Evolutionary conservation across 1,284 basidiomycete species (phyloP).

Genomic region (Moniliophthora roreri): DNA sequence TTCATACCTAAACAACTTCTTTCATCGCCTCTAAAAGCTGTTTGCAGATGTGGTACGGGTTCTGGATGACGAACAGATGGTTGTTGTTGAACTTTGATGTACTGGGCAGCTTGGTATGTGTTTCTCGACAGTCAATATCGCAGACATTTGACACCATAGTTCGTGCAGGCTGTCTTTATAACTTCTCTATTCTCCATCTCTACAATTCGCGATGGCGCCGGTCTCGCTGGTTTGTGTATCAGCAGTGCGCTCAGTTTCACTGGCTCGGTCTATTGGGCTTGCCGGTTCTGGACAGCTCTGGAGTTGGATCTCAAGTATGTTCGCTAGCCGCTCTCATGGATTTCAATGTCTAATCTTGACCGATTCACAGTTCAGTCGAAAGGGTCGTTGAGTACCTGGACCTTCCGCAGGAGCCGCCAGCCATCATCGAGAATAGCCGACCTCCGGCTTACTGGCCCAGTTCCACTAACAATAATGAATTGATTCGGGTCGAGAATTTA

Average conservation of each 20-base stretch:
- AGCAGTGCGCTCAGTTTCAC: slow-evolving; percentile 73
- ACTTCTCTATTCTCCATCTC: slow-evolving; percentile 78
- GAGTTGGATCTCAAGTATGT: slow-evolving; percentile 68
- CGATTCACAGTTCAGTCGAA: slow-evolving; percentile 68
- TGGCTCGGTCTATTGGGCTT: slow-evolving; percentile 65
- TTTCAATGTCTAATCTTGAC: background rate
- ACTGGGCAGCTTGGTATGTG: slow-evolving; percentile 49
- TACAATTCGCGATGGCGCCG: slow-evolving; percentile 56
- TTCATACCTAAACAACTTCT: background rate
- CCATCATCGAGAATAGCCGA: slow-evolving; percentile 62
- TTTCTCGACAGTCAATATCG: background rate
- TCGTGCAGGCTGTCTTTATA: slow-evolving; percentile 46
- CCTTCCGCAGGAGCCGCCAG: slow-evolving; percentile 83
- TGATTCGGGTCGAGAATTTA: slow-evolving; percentile 70
- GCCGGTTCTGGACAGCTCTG: slow-evolving; percentile 56
- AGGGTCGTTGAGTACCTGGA: slow-evolving; percentile 87
- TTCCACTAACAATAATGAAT: slow-evolving; percentile 49
- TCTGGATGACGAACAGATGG: slow-evolving; percentile 85
- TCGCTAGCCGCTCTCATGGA: slow-evolving; percentile 1
- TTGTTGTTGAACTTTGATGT: slow-evolving; percentile 74
- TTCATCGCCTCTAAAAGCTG: background rate
- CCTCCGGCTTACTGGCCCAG: slow-evolving; percentile 89
- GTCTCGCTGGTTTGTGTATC: slow-evolving; percentile 84
- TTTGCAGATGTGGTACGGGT: slow-evolving; percentile 69
- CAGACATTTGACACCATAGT: background rate